Conservation (phyloP, 352 stramenopile species). For the Globisporangium nagaii region DNA sequence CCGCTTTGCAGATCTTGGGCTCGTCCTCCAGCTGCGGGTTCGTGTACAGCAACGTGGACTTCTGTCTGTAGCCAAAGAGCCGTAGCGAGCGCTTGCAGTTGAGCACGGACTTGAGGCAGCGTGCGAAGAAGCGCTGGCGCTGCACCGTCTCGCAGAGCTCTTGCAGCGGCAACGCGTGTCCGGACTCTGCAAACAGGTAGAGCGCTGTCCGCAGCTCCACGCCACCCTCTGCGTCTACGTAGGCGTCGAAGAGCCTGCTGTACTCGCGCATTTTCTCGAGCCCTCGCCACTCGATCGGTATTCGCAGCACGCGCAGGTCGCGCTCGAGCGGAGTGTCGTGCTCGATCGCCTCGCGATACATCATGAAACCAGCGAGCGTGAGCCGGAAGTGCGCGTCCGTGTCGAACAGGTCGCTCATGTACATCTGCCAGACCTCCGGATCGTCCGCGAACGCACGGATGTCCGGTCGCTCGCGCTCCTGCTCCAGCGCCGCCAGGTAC, state of each 20-base stretch:
- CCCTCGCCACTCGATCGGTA: constrained; percentile 36
- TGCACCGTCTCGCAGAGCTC: constrained; percentile 37
- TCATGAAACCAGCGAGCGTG: constrained; percentile 55
- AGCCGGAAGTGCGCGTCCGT: constrained; percentile 29
- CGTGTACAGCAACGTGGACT: constrained; percentile 30
- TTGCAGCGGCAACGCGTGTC: constrained; percentile 17
- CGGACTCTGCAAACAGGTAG: constrained; percentile 51
- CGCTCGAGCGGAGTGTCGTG: constrained; percentile 23
- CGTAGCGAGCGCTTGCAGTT: constrained; percentile 45
- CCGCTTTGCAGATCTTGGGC: constrained; percentile 35
- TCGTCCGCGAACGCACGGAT: constrained; percentile 29
- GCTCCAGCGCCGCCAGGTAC: constrained; percentile 40
- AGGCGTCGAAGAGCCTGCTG: constrained; percentile 38
- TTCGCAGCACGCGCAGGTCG: constrained; percentile 36
- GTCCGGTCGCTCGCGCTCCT: constrained; percentile 10
- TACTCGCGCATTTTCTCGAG: constrained; percentile 16
- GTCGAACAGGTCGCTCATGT: constrained; percentile 51
- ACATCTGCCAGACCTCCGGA: constrained; percentile 58
- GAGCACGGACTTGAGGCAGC: constrained; percentile 36
- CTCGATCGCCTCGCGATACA: constrained; percentile 48
- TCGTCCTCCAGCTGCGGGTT: constrained; percentile 31
- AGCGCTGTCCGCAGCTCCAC: constrained; percentile 31
- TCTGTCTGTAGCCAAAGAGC: constrained; percentile 65
- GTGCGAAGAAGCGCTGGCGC: constrained; percentile 27
- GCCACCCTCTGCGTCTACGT: constrained; percentile 28